Conservation (phyloP, 441 rosid species). For the Metrosideros polymorpha region DNA sequence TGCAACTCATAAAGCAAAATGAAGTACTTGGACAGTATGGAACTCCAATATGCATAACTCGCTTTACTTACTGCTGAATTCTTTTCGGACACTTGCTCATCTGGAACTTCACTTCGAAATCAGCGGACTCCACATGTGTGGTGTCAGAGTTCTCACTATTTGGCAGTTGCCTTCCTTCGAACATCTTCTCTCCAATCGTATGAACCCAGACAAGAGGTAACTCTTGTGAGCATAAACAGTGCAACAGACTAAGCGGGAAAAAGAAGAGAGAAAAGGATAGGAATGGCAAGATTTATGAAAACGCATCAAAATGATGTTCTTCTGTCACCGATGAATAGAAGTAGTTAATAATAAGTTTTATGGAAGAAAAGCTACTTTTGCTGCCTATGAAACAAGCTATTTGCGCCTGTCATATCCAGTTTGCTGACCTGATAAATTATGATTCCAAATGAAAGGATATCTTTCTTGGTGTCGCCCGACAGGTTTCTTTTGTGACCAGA, state of each 20-base stretch:
- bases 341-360: background rate
- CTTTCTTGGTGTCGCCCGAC: constrained; percentile 22
- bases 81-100: constrained; percentile 31
- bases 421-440: constrained; percentile 33
- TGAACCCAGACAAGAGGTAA: background rate
- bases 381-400: background rate
- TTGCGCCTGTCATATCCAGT: background rate
- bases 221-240: background rate
- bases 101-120: constrained; percentile 27
- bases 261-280: background rate
- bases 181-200: constrained; percentile 23
- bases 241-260: background rate
- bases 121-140: constrained; percentile 7
- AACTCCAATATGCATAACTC: background rate
- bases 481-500: constrained; percentile 5
- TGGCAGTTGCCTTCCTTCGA: constrained; percentile 30
- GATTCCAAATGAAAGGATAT: constrained; percentile 26
- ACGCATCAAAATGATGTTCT: background rate
- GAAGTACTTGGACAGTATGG: background rate
- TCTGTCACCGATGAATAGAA: background rate
- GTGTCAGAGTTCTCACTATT: constrained; percentile 4
- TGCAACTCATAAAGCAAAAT: background rate
- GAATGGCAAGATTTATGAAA: background rate
- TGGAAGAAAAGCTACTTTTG: background rate
- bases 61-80: constrained; percentile 32